Conservation (phyloP, 805 yeast genomes). For the Spathaspora sp. region DNA sequence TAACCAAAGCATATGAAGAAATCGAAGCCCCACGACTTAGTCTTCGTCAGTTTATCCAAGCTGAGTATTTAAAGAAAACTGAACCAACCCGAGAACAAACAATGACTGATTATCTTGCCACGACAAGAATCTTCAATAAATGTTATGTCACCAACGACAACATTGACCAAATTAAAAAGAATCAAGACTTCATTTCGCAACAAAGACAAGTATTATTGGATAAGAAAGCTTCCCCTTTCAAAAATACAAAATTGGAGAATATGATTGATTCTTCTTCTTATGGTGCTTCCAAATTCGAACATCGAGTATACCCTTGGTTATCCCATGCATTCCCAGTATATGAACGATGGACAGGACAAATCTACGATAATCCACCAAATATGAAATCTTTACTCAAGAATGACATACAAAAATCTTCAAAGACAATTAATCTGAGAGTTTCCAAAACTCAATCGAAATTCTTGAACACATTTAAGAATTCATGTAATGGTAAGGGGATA, state of each 20-base stretch:
- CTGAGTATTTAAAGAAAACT: slow-evolving; percentile 21
- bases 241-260: neutral
- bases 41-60: slow-evolving; percentile 21
- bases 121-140: slow-evolving; percentile 42
- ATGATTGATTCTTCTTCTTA: slow-evolving; percentile 19
- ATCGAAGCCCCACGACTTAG: slow-evolving; percentile 2
- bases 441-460: slow-evolving; percentile 19
- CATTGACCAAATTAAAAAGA: neutral
- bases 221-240: neutral
- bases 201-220: neutral
- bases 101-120: slow-evolving; percentile 42
- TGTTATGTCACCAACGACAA: slow-evolving; percentile 35
- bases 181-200: neutral
- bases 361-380: slow-evolving; percentile 16
- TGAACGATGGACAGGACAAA: slow-evolving; percentile 38
- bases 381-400: neutral
- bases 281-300: slow-evolving; percentile 18
- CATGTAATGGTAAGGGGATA: slow-evolving; percentile 28
- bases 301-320: slow-evolving; percentile 38
- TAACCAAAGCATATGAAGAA: neutral
- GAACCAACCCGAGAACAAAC: slow-evolving; percentile 22
- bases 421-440: neutral
- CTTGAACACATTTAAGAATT: slow-evolving; percentile 22
- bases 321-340: slow-evolving; percentile 35
- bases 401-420: neutral